A percentile compares a stretch with the other conserved stretches of the same genome.
Conservation (phyloP, 1,284 basidiomycete genomes). For the Cystobasidium slooffiae region DNA sequence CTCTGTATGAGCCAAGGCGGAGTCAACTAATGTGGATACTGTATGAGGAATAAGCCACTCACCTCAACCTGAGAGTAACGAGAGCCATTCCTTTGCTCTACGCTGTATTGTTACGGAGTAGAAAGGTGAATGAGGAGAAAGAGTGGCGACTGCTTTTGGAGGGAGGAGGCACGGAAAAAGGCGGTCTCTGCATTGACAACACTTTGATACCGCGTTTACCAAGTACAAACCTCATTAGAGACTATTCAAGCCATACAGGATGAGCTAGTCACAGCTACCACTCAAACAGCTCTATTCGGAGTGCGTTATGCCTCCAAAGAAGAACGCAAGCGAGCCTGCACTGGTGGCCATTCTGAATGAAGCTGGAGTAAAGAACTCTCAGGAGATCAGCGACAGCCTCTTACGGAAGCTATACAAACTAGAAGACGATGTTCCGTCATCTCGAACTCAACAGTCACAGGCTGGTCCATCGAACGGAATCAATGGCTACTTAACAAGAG, state of each 20-base stretch:
- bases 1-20: slow-evolving; percentile 6
- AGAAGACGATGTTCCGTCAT: slow-evolving; percentile 19
- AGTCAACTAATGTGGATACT: not conserved
- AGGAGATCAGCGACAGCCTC: slow-evolving; percentile 2
- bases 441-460: no score
- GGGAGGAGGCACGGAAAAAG: not conserved
- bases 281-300: not conserved
- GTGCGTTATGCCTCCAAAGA: slow-evolving; percentile 28
- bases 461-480: not conserved
- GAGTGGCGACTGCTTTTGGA: not conserved
- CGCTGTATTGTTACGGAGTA: not conserved
- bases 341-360: slow-evolving; percentile 21
- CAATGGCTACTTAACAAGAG: not conserved
- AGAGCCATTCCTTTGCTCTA: slow-evolving; percentile 2
- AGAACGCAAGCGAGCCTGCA: slow-evolving; percentile 2
- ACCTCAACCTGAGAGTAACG: slow-evolving; percentile 30
- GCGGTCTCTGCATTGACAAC: not conserved
- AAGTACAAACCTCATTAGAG: not conserved
- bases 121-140: not conserved
- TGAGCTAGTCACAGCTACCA: not conserved
- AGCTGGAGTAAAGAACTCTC: slow-evolving; percentile 3
- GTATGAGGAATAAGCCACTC: not conserved
- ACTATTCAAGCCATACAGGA: not conserved
- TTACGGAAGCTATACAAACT: slow-evolving; percentile 36
- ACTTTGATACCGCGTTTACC: not conserved